Evolutionary conservation across 176 grass and related monocot genomes (phyloP).

Genomic region (Carex pumila): DNA sequence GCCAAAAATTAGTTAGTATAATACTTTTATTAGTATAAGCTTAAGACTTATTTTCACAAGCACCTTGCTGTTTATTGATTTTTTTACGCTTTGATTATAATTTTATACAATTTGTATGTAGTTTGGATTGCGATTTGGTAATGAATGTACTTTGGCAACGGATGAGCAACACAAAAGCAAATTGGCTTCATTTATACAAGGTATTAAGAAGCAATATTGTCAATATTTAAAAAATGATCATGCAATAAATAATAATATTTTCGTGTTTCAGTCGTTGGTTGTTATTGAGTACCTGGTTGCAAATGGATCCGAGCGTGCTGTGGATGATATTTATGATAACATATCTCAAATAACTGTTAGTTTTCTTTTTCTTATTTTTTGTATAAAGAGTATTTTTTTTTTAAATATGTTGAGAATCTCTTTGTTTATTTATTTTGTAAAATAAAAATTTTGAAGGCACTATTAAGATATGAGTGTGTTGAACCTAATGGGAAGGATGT

Average conservation of each 20-base stretch:
- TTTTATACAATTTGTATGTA: slow-evolving; percentile 24
- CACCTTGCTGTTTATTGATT: background rate
- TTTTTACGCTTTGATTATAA: background rate
- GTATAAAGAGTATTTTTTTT: background rate
- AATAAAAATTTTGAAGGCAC: slow-evolving; percentile 22
- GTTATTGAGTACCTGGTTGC: slow-evolving; percentile 71
- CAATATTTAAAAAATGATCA: background rate
- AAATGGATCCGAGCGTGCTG: slow-evolving; percentile 50
- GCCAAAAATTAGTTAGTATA: slow-evolving; percentile 34
- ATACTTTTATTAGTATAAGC: background rate
- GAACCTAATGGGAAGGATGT: slow-evolving; percentile 71
- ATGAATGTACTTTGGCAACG: slow-evolving; percentile 64
- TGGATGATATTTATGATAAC: slow-evolving; percentile 52
- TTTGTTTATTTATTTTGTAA: background rate
- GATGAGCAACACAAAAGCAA: slow-evolving; percentile 33
- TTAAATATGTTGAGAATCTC: background rate
- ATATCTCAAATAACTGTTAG: slow-evolving; percentile 50
- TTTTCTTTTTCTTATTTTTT: background rate
- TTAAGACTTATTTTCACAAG: background rate
- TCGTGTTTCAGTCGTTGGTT: slow-evolving; percentile 44
- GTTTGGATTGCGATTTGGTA: slow-evolving; percentile 46
- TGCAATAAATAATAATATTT: background rate
- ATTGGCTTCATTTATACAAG: slow-evolving; percentile 86
- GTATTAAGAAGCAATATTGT: slow-evolving; percentile 21
- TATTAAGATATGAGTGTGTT: slow-evolving; percentile 48